Evolutionary conservation across 192 early-diverging fungal species (phyloP), one percentile per base, ranked within the genome.

Genomic region (Umbelopsis vinacea): DNA sequence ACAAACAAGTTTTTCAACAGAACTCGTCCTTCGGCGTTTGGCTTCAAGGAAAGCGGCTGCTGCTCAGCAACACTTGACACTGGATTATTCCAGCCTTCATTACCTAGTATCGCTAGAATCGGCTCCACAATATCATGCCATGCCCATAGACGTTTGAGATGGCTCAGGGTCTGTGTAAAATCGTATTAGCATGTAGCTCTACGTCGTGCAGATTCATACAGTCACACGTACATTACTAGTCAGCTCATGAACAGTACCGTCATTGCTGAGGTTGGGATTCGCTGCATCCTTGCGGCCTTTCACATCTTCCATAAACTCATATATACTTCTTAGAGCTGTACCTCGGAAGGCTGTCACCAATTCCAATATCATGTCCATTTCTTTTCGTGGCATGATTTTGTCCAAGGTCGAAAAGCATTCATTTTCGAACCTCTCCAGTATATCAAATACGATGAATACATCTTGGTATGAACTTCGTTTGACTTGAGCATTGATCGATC

Each of bases 171-270:
- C 88, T 89, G 74, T 37, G 23, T n/a, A 23, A 29, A n/a, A 10
- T 35, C 24, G 43, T 15, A 15, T 53, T 54, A 50, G 6, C 22
- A 1, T 22, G 11, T 24, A 0, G 1, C 7, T 40, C 33, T 37
- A 6, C 37, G 29, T 23, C 66, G 17, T 14, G 0, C 4, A 4
- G 0, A 37, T 37, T 4, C 17, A n/a, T 3, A 37, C 4, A 7
- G 15, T 7, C 12, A 12, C 24, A 52, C 88, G 73, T 86, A 92
- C 92, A 77, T 86, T 90, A 75, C 88, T 92, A 0, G 93, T 91
- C 35, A 93, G 74, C 80, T 96, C 93, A 71, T 92, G 89, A 3
- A 96, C 91, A 43, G 93, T 94, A 68, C 92, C 94, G 76, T 96
- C 94, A 29, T 76, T 77, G 26, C 92, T 88, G 55, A 95, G 76